These are phyloP conservation scores for Alnus rubra DNA, from an alignment of 306 rosid genomes.

Conservation along the genomic window DNA sequence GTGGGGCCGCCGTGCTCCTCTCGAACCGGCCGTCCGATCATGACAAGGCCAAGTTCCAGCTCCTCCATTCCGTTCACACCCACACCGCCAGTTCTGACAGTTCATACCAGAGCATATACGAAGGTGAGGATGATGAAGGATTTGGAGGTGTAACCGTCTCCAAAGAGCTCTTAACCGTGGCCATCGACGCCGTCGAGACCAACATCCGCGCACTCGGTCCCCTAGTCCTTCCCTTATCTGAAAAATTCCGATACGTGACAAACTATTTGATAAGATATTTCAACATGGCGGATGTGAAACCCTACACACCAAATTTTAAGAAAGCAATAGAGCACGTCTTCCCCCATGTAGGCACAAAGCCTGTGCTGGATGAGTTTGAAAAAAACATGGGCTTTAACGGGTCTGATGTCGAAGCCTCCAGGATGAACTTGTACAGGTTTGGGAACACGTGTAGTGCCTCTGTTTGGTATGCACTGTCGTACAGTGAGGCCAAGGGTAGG, in stretches of 20 bases:
- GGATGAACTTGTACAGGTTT: conserved; percentile 2
- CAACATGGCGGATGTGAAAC: not conserved
- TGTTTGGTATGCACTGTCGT: not conserved
- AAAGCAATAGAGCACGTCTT: not conserved
- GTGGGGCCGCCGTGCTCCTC: not conserved
- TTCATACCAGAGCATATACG: not conserved
- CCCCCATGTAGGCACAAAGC: not conserved
- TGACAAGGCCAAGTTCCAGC: not conserved
- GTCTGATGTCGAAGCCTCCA: not conserved
- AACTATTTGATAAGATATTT: not conserved
- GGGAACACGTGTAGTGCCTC: not conserved
- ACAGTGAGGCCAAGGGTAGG: not conserved
- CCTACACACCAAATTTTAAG: not conserved
- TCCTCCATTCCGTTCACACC: not conserved
- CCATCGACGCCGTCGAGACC: not conserved
- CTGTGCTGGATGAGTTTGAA: not conserved
- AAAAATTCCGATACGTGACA: not conserved
- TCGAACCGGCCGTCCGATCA: not conserved
- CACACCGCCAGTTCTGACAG: not conserved
- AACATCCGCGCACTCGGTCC: not conserved
- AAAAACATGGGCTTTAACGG: not conserved
- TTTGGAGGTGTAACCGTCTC: not conserved
- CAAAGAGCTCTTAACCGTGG: not conserved
- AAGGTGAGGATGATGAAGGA: not conserved
- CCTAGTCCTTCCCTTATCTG: not conserved